phyloP scores from a whole-genome alignment of 2,329 filamentous ascomycete species.

The Nothopassalora personata region DNA sequence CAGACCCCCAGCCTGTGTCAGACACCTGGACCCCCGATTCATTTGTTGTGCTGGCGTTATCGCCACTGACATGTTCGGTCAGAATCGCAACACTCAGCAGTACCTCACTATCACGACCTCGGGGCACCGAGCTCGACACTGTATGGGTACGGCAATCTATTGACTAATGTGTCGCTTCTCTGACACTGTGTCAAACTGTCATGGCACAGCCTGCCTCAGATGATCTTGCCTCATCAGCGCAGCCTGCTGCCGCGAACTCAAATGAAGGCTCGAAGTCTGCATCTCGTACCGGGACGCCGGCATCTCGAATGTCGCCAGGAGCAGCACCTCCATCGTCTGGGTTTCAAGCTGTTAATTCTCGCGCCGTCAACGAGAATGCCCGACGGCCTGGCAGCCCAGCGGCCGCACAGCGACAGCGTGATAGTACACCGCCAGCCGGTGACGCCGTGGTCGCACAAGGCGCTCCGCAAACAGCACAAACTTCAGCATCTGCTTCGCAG shows the following conservation, averaged over 20 bases:
- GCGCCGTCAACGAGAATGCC: conserved; percentile 15
- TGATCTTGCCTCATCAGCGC: conserved; percentile 15
- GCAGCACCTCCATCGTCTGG: conserved; percentile 6
- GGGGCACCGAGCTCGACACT: background rate
- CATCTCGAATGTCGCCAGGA: conserved; percentile 12
- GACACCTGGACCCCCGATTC: conserved; percentile 1
- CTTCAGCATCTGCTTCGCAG: conserved; percentile 17
- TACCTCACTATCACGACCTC: background rate
- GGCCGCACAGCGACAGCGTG: conserved; percentile 11
- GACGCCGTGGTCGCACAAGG: conserved; percentile 19
- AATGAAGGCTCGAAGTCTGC: conserved; percentile 12
- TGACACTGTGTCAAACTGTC: conserved; percentile 10
- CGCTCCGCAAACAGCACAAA: conserved; percentile 25
- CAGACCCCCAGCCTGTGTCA: background rate
- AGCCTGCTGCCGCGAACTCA: conserved; percentile 9
- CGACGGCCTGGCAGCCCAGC: conserved; percentile 12
- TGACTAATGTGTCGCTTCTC: conserved; percentile 17
- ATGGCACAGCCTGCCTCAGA: conserved; percentile 19
- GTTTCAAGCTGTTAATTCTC: conserved; percentile 26
- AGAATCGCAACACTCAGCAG: background rate
- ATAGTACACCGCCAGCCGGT: conserved; percentile 17
- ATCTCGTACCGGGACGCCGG: conserved; percentile 15
- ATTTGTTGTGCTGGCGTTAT: conserved; percentile 6
- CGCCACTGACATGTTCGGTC: conserved; percentile 1
- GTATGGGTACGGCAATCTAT: background rate